phyloP scores from a whole-genome alignment of 1,284 basidiomycete genomes.

The Lentinula novae-zelandiae region DNA sequence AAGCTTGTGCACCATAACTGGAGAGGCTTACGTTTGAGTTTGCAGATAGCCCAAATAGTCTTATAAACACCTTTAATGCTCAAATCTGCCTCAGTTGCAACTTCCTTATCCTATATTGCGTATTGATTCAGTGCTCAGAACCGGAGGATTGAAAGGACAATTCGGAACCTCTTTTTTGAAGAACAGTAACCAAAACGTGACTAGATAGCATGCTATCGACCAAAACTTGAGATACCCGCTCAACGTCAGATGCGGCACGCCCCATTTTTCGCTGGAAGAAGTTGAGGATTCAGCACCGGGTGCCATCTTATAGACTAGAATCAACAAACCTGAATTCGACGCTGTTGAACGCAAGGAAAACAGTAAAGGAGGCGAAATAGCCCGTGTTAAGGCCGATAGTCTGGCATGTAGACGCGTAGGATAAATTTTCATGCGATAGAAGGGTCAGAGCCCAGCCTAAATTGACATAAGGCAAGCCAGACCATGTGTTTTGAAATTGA shows the following conservation, averaged over 20 bases:
- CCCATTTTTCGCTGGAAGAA: slow-evolving; percentile 67
- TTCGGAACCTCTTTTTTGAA: slow-evolving; percentile 81
- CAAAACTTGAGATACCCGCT: slow-evolving; percentile 87
- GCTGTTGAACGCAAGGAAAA: slow-evolving; percentile 96
- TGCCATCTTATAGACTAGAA: not conserved
- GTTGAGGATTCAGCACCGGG: slow-evolving; percentile 10
- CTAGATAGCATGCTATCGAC: slow-evolving; percentile 73
- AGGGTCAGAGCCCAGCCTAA: slow-evolving; percentile 95
- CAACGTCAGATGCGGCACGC: slow-evolving; percentile 80
- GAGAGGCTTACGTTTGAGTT: slow-evolving; percentile 74
- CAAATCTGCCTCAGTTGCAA: slow-evolving; percentile 77
- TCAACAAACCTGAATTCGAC: slow-evolving; percentile 80
- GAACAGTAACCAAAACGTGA: slow-evolving; percentile 86
- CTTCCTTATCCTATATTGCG: slow-evolving; percentile 61
- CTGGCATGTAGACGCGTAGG: slow-evolving; percentile 97
- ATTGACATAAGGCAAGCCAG: slow-evolving; percentile 14
- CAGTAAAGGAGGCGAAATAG: slow-evolving; percentile 95
- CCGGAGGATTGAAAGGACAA: not conserved
- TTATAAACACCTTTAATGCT: slow-evolving; percentile 89
- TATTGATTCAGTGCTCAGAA: slow-evolving; percentile 7
- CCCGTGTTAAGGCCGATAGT: slow-evolving; percentile 97
- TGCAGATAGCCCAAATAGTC: slow-evolving; percentile 93
- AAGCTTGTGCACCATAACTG: not conserved
- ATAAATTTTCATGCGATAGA: slow-evolving; percentile 91
- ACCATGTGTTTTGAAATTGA: not conserved